Evolutionary conservation across 2,329 filamentous ascomycete species (phyloP), one percentile per base, ranked within the genome.

Genomic region (Pseudocercospora ulei): DNA sequence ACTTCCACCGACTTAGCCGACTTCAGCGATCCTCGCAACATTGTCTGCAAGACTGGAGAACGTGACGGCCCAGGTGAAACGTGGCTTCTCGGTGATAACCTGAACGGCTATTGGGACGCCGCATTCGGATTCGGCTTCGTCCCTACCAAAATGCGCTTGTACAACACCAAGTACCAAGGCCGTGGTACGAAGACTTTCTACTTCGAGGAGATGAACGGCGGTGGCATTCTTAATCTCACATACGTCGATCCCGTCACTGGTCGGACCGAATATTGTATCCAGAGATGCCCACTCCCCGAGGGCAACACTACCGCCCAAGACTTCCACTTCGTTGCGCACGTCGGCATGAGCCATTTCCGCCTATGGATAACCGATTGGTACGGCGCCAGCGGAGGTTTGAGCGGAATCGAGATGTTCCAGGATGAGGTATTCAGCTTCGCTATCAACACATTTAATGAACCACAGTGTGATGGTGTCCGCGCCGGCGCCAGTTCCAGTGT

Each of bases 141-240:
- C 50, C 92, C 90, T 1, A 88, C 85, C 6, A 92, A 85, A 61
- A 64, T 98, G 44, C 77, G 85, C 38, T 67, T 98, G 14, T 85
- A 82, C 69, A 98, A 98, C 63, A 90, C 88, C 2, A 77, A 82
- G 51, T 71, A 77, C 36, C 76, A 90, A 53, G 85, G 82, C 35
- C 78, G 86, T 48, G 90, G 59, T 25, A 94, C 87, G 18, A 82
- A 83, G 65, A 82, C 80, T 0, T 98, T 84, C 66, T 77, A 86
- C 41, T 92, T 85, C 57, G 84, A 83, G 13, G 83, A 86, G 11
- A 67, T 88, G 42, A 87, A 88, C 3, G 76, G 88, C 55, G 79
- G 82, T 47, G 90, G 90, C 36, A 95, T 98, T 59, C 83, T 98
- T 78, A 95, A 96, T 62, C 72, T 98, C 56, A 93, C 86, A 23